Percentiles rank a stretch among this genome's conserved stretches.
These are phyloP conservation scores for Penicillium sp. DNA, from an alignment of 2,329 filamentous ascomycete genomes.

Conservation along the genomic window DNA sequence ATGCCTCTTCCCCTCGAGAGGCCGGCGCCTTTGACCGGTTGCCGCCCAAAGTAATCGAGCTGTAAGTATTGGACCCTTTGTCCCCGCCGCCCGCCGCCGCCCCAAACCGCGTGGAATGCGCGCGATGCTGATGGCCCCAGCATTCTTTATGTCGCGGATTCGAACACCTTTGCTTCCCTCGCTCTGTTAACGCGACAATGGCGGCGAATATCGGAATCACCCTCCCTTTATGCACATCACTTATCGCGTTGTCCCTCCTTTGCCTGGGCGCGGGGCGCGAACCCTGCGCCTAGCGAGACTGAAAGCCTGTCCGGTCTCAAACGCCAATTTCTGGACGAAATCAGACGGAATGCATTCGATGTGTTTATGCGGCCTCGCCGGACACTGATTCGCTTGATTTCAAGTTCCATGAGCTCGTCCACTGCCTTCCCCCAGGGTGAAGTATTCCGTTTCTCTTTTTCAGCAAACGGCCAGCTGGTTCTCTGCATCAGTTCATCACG, in stretches of 20 bases:
- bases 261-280: conserved; percentile 41
- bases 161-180: conserved; percentile 53
- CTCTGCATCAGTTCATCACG: conserved; percentile 84
- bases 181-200: conserved; percentile 50
- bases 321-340: conserved; percentile 68
- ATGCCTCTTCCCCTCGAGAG: conserved; percentile 15
- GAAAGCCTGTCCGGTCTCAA: conserved; percentile 64
- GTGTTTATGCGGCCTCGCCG: conserved; percentile 71
- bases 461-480: conserved; percentile 72
- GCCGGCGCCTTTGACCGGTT: conserved; percentile 23
- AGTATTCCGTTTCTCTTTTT: conserved; percentile 82
- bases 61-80: conserved; percentile 17
- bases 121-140: conserved; percentile 36
- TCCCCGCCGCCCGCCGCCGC: no score
- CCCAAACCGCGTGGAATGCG: conserved; percentile 1
- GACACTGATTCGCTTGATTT: conserved; percentile 78
- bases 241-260: conserved; percentile 50
- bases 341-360: conserved; percentile 78
- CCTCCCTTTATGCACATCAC: conserved; percentile 52
- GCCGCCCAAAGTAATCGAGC: conserved; percentile 27
- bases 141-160: conserved; percentile 52
- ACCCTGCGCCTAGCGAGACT: conserved; percentile 41
- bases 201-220: conserved; percentile 47
- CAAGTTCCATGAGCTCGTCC: conserved; percentile 80
- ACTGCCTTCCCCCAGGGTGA: conserved; percentile 79